Base-by-base conservation (phyloP, 495 filamentous ascomycete genomes). In the Podospora comata region DNA sequence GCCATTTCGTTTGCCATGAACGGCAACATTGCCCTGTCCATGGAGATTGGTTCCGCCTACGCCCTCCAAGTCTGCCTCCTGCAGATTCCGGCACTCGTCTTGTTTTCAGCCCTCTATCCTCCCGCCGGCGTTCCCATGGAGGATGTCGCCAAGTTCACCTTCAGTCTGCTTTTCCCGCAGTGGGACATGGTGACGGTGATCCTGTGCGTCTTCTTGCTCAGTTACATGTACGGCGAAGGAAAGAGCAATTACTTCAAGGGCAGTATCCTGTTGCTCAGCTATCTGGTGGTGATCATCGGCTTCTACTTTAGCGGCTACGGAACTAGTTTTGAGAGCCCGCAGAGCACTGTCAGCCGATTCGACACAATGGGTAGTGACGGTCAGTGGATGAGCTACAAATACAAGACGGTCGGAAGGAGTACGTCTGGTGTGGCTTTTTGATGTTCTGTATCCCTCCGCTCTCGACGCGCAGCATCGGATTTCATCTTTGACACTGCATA, bases 1-100 rank as follows among this genome's bases (percentile, higher is more conserved):
- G 95, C 96, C 74, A 98, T 99, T 66, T 97, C 93, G 2, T 99
- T 99, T 78, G 95, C 95, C 57, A 99, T 99, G 96, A 98, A 99
- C 73, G 95, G 95, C n/a, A 99, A 99, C 79, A 98, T 99, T 75
- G 95, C 95, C 0, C 84, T 99, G 28, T 96, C 92, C 56, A 98
- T 99, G 96, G 95, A 99, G 76, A 98, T 99, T 70, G 95, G 95
- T 70, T 97, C 93, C 0, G 94, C 94, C 39, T 99, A 99, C 72
- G 96, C 96, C 6, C 84, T 99, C 54, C 95, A 99, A 78, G 95
- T 99, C 66, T 97, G 93, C 78, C 86, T 99, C n/a, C 84, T 99
- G 30, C 95, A 99, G 75, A 93, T 98, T 26, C 95, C 95, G 0
- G 92, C 92, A 28, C 83, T 99, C 18, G 96, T 99, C 26, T 80